These are phyloP conservation scores for Tulasnella sp. DNA, from an alignment of 768 basidiomycete species.

Conservation along the genomic window DNA sequence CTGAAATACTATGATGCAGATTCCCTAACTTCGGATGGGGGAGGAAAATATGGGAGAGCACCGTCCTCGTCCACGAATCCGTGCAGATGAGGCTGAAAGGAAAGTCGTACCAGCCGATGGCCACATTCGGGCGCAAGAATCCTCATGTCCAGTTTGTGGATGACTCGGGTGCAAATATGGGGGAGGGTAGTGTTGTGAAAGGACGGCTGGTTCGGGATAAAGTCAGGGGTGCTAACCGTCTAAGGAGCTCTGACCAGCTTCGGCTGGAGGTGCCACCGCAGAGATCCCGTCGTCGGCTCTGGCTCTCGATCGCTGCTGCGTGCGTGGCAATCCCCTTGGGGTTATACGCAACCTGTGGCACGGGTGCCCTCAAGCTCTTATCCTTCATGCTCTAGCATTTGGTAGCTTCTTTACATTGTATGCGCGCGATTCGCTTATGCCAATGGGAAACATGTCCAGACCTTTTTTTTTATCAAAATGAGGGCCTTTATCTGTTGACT, in stretches of 20 bases:
- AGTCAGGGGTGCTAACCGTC: neutral
- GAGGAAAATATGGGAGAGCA: neutral
- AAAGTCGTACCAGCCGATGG: neutral
- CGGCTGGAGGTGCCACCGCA: neutral
- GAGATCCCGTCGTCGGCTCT: neutral
- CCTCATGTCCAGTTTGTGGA: neutral
- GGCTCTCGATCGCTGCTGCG: neutral
- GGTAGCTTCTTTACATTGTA: too few relatives aligned
- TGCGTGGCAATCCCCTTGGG: too few relatives aligned
- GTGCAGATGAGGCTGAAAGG: neutral
- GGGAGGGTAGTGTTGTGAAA: neutral
- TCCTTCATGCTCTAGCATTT: too few relatives aligned
- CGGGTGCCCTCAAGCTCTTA: too few relatives aligned
- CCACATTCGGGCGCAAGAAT: neutral
- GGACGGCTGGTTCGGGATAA: neutral
- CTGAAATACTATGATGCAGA: neutral
- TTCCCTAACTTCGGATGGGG: neutral
- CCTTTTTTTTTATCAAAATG: too few relatives aligned
- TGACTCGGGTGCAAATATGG: neutral
- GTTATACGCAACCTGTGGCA: too few relatives aligned
- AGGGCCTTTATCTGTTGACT: neutral
- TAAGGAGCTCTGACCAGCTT: too few relatives aligned
- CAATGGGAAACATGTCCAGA: too few relatives aligned
- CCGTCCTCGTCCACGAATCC: neutral
- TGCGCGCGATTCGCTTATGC: too few relatives aligned